phyloP scores from a whole-genome alignment of 202 grass and related monocot genomes.

The Saccharum hybrid region DNA sequence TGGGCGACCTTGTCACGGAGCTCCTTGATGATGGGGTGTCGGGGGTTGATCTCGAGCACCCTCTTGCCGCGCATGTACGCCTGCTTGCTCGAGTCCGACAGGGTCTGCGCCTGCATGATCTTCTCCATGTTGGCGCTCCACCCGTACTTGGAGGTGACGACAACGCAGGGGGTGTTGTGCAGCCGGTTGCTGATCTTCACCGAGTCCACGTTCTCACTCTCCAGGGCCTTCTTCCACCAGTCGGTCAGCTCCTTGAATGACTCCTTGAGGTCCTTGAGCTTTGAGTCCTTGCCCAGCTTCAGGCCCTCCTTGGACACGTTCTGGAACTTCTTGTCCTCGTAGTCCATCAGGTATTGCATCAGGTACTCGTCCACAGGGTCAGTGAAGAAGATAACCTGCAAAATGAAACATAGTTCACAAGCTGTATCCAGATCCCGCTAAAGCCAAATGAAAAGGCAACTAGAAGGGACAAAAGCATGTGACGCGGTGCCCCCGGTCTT shows the following conservation, averaged over 20 bases:
- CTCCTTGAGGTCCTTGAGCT: slow-evolving; percentile 94
- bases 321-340: slow-evolving; percentile 99
- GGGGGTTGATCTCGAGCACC: slow-evolving; percentile 91
- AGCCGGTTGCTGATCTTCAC: slow-evolving; percentile 96
- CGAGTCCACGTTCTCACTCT: slow-evolving; percentile 79
- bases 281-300: slow-evolving; percentile 90
- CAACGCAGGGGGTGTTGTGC: slow-evolving; percentile 80
- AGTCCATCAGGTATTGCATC: slow-evolving; percentile 99
- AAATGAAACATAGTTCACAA: not conserved
- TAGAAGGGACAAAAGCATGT: not conserved
- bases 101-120: slow-evolving; percentile 95
- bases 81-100: slow-evolving; percentile 86
- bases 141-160: slow-evolving; percentile 87
- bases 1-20: slow-evolving; percentile 85
- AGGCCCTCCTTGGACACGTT: slow-evolving; percentile 97
- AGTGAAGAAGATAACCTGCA: slow-evolving; percentile 92
- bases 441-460: not conserved
- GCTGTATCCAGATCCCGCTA: not conserved
- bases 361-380: slow-evolving; percentile 94
- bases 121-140: slow-evolving; percentile 99
- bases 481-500: not conserved
- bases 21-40: slow-evolving; percentile 98
- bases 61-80: slow-evolving; percentile 92
- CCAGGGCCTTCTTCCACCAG: slow-evolving; percentile 92
- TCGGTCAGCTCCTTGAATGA: slow-evolving; percentile 93